Evolutionary conservation across 2,329 filamentous ascomycete genomes (phyloP).

Genomic region (Fusarium phyllophilum): DNA sequence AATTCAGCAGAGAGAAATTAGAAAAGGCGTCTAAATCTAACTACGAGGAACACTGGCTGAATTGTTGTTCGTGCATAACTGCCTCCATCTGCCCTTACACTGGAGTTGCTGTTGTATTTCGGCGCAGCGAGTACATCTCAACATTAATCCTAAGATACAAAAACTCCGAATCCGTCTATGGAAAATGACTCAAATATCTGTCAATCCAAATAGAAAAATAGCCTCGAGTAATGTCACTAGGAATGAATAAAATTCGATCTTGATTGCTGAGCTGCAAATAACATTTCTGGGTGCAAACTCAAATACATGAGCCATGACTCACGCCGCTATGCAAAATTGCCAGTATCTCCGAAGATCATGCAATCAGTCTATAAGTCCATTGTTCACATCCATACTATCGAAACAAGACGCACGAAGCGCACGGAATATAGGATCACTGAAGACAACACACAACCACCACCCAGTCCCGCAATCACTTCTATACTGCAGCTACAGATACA

Average conservation of each 20-base stretch:
- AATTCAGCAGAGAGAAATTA: too few relatives aligned
- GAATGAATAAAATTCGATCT: neutral
- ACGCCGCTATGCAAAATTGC: neutral
- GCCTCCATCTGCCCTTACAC: neutral
- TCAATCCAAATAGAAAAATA: rapidly evolving
- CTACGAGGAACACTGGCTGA: rapidly evolving
- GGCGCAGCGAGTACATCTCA: rapidly evolving
- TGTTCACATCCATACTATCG: too few relatives aligned
- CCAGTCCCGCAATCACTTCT: neutral
- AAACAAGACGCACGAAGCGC: neutral
- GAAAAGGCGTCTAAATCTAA: neutral
- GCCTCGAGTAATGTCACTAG: rapidly evolving
- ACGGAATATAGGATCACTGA: neutral
- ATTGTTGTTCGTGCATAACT: neutral
- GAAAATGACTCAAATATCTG: neutral
- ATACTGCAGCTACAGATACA: neutral
- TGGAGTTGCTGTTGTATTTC: neutral
- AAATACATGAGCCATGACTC: neutral
- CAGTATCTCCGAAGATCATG: neutral
- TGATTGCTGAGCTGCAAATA: neutral
- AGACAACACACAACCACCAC: neutral
- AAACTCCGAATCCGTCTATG: neutral
- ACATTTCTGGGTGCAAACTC: neutral
- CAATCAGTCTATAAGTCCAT: neutral
- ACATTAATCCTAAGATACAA: neutral